Base-by-base conservation (phyloP, 192 early-diverging fungal species). In the Backusella morwellensis region DNA sequence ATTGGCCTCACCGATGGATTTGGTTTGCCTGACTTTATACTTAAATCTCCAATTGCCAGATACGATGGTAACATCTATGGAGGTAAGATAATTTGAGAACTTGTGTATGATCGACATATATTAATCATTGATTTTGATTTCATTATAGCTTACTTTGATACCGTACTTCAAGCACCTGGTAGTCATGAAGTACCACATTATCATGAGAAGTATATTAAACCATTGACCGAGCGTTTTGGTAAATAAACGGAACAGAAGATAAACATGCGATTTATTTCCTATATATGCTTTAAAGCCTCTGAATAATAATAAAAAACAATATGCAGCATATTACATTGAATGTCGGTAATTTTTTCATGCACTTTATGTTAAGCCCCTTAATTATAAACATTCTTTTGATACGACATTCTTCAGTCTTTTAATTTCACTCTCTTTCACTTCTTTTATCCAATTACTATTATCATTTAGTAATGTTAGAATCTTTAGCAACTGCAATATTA, bases 21-120 rank as follows among this genome's bases (percentile, higher is more conserved):
- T 80, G 84, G 79, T 23, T 80, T 83, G 38, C 86, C 89, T 42
- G 89, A 90, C 66, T 90, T 83, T 79, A 66, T 90, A 7, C 15
- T 89, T 66, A 87, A 90, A 81, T 86, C 87, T 11, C 89, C 89
- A 41, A 85, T 90, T 72, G 89, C 85, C 56, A 87, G 77, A 66
- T 87, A 85, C 54, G 89, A 90, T 74, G 89, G 89, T 6, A 83
- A 88, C 73, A 86, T 88, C 41, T 90, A 90, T 82, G 69, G 82
- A 56, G 87, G 83, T 81, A 84, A 76, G 32, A 35, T 19, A 34
- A 17, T 26, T n/a, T 32, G 26, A 14, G 67, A 34, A 36, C n/a
- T 34, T 29, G 19, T 29, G 3, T 29, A 29, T 29, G 9, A 29
- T 29, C 23, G 11, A 29, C 56, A 29, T 29, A 23, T 70, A 5